Evolutionary conservation across 805 yeast species (phyloP).

Genomic region (Metschnikowia matae): DNA sequence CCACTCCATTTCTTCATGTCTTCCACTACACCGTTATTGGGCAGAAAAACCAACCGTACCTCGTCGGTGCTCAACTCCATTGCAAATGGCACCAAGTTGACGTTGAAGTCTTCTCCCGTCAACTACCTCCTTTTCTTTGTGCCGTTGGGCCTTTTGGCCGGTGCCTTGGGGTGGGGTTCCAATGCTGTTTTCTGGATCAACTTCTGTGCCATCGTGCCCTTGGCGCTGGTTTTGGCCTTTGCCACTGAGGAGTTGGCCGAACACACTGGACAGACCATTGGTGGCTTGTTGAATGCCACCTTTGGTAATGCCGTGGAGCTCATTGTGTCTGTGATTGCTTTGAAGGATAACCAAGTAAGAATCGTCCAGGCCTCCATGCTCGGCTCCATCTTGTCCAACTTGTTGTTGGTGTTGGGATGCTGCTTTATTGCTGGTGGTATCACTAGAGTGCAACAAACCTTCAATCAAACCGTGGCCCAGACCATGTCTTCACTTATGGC

Average conservation of each 20-base stretch:
- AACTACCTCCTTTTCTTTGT: conserved; percentile 76
- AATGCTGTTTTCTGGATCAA: conserved; percentile 62
- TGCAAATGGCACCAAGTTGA: conserved; percentile 16
- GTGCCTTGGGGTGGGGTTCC: conserved; percentile 52
- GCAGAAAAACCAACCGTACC: conserved; percentile 7
- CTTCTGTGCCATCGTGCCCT: conserved; percentile 86
- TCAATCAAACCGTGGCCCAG: conserved; percentile 96
- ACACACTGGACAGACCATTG: conserved; percentile 85
- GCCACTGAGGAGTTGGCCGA: conserved; percentile 92
- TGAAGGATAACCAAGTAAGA: conserved; percentile 78
- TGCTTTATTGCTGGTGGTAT: conserved; percentile 92
- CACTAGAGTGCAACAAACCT: conserved; percentile 77
- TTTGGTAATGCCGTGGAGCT: conserved; percentile 97
- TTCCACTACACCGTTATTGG: conserved; percentile 15
- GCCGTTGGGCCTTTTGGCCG: conserved; percentile 85
- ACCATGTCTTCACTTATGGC: conserved; percentile 95
- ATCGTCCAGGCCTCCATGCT: conserved; percentile 97
- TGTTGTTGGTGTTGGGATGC: conserved; percentile 89
- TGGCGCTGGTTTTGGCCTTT: conserved; percentile 84
- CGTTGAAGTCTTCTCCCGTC: conserved; percentile 59
- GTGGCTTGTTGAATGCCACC: conserved; percentile 93
- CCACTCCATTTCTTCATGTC: conserved; percentile 9
- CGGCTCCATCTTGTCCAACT: conserved; percentile 86
- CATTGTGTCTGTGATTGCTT: conserved; percentile 88
- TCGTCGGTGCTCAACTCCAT: conserved; percentile 5